phyloP scores from a whole-genome alignment of 805 yeast genomes.

The Yarrowia porcina region DNA sequence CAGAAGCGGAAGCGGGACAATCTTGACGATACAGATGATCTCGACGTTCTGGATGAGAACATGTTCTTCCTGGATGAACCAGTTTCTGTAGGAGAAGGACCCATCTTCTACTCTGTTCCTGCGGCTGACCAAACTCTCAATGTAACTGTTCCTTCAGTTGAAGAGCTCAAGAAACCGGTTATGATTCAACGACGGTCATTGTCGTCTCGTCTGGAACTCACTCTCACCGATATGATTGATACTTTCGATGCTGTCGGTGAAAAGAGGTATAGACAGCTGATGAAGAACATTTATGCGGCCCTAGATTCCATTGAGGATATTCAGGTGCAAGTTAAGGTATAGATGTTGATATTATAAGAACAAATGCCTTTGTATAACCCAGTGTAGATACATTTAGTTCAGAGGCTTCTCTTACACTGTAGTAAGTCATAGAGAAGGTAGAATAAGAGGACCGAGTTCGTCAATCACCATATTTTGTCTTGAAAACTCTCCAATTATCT shows the following conservation, averaged over 20 bases:
- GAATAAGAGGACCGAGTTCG: too few relatives aligned
- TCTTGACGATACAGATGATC: too few relatives aligned
- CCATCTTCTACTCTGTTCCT: slow-evolving; percentile 4
- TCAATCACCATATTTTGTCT: too few relatives aligned
- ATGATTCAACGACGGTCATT: neutral
- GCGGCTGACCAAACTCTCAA: neutral
- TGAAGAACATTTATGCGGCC: neutral
- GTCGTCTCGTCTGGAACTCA: neutral
- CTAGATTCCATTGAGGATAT: neutral
- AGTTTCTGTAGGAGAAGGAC: neutral
- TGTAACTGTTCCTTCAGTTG: neutral
- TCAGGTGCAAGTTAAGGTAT: too few relatives aligned
- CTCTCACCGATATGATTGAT: slow-evolving; percentile 7
- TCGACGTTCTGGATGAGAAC: neutral
- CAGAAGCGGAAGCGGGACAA: too few relatives aligned
- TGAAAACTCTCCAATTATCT: too few relatives aligned
- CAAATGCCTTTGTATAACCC: too few relatives aligned
- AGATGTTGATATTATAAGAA: too few relatives aligned
- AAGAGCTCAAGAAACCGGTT: neutral
- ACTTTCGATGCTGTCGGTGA: slow-evolving; percentile 7
- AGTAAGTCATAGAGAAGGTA: too few relatives aligned
- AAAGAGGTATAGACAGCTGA: slow-evolving; percentile 3
- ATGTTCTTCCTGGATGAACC: neutral
- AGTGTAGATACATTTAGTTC: too few relatives aligned
- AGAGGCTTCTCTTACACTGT: too few relatives aligned